A percentile compares a stretch with the other conserved stretches of the same genome.
Conservation (phyloP, 768 basidiomycete genomes). For the Pleurotus citrinopileatus region DNA sequence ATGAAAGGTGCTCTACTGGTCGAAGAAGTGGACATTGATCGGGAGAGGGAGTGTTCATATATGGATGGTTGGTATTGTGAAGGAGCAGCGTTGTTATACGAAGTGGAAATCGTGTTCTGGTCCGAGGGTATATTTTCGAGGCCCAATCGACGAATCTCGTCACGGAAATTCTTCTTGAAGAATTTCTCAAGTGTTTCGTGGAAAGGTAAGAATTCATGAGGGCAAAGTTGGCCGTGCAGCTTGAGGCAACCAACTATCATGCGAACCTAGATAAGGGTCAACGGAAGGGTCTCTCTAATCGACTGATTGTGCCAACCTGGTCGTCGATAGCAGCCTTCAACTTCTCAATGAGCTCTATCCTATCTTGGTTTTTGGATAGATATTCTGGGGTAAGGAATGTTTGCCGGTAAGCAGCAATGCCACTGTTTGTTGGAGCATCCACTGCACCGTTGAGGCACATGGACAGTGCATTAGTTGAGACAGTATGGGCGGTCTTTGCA, state of each 20-base stretch:
- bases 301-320: constrained; percentile 47
- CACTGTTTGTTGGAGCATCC: constrained; percentile 77
- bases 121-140: constrained; percentile 52
- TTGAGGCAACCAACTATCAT: constrained; percentile 82
- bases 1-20: constrained; percentile 40
- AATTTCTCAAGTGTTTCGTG: constrained; percentile 86
- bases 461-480: constrained; percentile 77
- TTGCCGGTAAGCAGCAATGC: constrained; percentile 73
- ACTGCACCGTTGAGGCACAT: constrained; percentile 88
- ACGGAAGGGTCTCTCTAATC: neutral
- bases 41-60: constrained; percentile 48
- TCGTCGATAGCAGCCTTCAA: constrained; percentile 76
- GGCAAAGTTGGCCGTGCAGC: constrained; percentile 79
- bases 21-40: constrained; percentile 44
- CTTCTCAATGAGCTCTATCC: constrained; percentile 68
- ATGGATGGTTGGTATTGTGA: constrained; percentile 45
- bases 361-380: constrained; percentile 62
- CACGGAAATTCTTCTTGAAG: constrained; percentile 81
- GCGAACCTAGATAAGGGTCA: constrained; percentile 48
- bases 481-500: constrained; percentile 68
- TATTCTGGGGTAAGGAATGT: constrained; percentile 76
- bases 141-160: constrained; percentile 73
- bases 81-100: constrained; percentile 28
- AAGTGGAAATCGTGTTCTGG: constrained; percentile 35
- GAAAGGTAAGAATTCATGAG: constrained; percentile 88